phyloP scores from a whole-genome alignment of 2,329 filamentous ascomycete species.

The Fusarium concolor region DNA sequence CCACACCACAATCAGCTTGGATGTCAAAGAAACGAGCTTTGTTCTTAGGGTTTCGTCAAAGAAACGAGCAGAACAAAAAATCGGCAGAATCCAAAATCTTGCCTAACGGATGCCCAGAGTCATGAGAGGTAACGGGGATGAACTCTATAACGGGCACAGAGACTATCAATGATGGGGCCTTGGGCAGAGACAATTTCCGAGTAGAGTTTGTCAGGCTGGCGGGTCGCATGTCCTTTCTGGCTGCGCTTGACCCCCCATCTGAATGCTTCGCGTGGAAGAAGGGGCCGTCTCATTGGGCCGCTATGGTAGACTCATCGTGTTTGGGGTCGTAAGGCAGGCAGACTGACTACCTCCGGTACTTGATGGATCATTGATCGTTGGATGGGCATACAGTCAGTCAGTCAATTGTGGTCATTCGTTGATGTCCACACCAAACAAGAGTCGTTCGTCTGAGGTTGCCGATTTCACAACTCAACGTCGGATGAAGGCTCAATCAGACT shows the following conservation, averaged over 20 bases:
- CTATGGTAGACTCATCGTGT: constrained; percentile 37
- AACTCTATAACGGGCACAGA: constrained; percentile 13
- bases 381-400: constrained; percentile 11
- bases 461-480: constrained; percentile 1
- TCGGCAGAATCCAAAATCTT: constrained; percentile 3
- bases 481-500: constrained; percentile 1
- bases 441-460: background rate
- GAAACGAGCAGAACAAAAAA: constrained; percentile 8
- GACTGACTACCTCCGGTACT: constrained; percentile 29
- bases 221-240: constrained; percentile 45
- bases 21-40: constrained; percentile 33
- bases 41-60: constrained; percentile 4
- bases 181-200: constrained; percentile 32
- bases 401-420: constrained; percentile 15
- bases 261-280: constrained; percentile 42
- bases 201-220: constrained; percentile 33
- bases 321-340: constrained; percentile 35
- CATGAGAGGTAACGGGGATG: constrained; percentile 1
- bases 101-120: constrained; percentile 15
- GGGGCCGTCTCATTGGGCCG: constrained; percentile 42
- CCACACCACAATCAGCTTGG: constrained; percentile 37
- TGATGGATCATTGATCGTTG: constrained; percentile 22
- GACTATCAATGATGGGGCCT: constrained; percentile 18
- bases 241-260: constrained; percentile 45
- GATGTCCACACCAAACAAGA: constrained; percentile 1